phyloP scores from a whole-genome alignment of 176 grass and related monocot species.

The Aegilops sharonensis region DNA sequence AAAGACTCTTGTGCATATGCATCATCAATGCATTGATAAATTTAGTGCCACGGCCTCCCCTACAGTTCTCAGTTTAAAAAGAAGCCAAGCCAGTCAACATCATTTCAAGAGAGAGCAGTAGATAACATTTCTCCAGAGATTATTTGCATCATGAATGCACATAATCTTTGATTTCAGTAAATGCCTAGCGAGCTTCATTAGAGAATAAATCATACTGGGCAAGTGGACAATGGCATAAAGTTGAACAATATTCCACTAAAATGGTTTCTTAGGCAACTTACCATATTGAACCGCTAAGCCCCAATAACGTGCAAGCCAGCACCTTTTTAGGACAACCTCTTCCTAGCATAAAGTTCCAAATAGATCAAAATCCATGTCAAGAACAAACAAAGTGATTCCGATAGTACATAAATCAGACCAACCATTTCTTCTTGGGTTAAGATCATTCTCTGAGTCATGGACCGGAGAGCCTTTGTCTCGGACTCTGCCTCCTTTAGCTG shows the following conservation, averaged over 20 bases:
- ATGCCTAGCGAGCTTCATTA: slow-evolving; percentile 12
- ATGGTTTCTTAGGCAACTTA: slow-evolving; percentile 44
- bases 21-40: too few relatives aligned
- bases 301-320: slow-evolving; percentile 99
- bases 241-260: background rate
- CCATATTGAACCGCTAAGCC: slow-evolving; percentile 92
- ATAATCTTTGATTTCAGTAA: slow-evolving; percentile 16
- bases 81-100: background rate
- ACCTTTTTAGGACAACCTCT: slow-evolving; percentile 96
- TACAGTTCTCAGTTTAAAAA: too few relatives aligned
- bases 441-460: slow-evolving; percentile 94
- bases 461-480: slow-evolving; percentile 76
- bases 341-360: slow-evolving; percentile 62
- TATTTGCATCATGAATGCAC: background rate
- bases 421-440: slow-evolving; percentile 98
- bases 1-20: too few relatives aligned
- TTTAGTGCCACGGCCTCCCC: too few relatives aligned
- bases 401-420: slow-evolving; percentile 37
- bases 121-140: background rate
- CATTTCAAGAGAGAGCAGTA: slow-evolving; percentile 13
- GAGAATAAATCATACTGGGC: slow-evolving; percentile 5
- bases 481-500: slow-evolving; percentile 81
- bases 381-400: background rate
- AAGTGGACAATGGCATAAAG: slow-evolving; percentile 1
- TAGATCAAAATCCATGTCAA: slow-evolving; percentile 34